A percentile compares a stretch with the other conserved stretches of the same genome.
Conservation (phyloP, 2,329 filamentous ascomycete species). For the Fusarium sp. region DNA sequence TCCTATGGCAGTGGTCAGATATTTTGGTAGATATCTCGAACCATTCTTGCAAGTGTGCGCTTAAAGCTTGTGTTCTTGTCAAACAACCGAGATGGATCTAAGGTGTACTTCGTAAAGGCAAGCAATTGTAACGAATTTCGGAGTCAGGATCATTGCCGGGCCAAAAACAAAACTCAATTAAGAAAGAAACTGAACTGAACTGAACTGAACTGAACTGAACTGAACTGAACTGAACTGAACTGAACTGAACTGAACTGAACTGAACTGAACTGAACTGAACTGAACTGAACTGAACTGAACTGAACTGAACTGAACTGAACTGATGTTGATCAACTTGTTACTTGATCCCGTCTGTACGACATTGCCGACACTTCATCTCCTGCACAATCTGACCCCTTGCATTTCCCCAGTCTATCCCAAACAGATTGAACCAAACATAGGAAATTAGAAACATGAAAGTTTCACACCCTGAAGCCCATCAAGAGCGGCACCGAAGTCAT, state of each 20-base stretch:
- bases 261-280: background rate
- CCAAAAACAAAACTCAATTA: background rate
- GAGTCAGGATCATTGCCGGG: background rate
- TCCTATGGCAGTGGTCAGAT: too few species aligned
- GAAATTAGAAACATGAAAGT: background rate
- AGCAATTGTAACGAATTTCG: background rate
- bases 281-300: background rate
- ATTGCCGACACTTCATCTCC: background rate
- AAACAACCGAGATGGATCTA: background rate
- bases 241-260: background rate
- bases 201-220: background rate
- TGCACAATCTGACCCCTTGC: background rate
- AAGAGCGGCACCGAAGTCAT: background rate
- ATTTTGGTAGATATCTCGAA: background rate
- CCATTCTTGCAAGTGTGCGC: background rate
- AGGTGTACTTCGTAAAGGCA: background rate
- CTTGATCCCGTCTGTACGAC: background rate
- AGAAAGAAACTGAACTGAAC: background rate
- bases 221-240: background rate
- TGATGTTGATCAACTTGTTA: background rate
- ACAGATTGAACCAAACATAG: background rate
- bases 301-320: background rate
- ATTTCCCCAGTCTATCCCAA: background rate
- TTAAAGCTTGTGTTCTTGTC: background rate
- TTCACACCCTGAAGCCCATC: background rate